Percentiles rank a stretch among this genome's conserved stretches.
phyloP scores from a whole-genome alignment of 768 basidiomycete genomes.

The Naganishia vaughanmartiniae region DNA sequence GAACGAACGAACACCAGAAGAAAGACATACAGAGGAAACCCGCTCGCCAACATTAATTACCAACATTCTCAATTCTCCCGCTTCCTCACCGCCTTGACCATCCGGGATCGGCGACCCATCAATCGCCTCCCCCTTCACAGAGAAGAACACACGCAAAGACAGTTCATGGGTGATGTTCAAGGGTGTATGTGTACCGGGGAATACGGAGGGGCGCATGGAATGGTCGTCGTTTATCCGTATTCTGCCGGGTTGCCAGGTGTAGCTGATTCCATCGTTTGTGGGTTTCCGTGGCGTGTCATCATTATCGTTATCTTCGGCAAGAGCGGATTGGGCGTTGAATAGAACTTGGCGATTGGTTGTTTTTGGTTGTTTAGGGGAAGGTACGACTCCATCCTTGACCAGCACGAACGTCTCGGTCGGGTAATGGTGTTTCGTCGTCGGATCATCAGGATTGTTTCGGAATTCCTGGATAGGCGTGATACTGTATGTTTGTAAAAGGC shows the following conservation, averaged over 20 bases:
- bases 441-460: neutral
- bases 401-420: constrained; percentile 1
- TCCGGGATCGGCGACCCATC: neutral
- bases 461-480: neutral
- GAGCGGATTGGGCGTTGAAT: neutral
- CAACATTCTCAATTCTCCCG: neutral
- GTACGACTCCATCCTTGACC: neutral
- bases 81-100: neutral
- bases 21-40: neutral
- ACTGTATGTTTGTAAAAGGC: neutral
- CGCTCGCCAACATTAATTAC: neutral
- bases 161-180: neutral
- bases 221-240: neutral
- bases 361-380: neutral
- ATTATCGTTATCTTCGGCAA: neutral
- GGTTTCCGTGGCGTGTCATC: neutral
- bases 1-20: neutral
- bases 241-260: neutral
- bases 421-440: neutral
- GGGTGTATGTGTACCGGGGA: neutral
- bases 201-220: neutral
- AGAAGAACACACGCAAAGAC: neutral
- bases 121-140: neutral
- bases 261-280: neutral
- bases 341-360: neutral